Percentiles rank a stretch among this genome's conserved stretches.
Conservation (phyloP, 2,329 filamentous ascomycete species). For the Domatiomyces globalis region DNA sequence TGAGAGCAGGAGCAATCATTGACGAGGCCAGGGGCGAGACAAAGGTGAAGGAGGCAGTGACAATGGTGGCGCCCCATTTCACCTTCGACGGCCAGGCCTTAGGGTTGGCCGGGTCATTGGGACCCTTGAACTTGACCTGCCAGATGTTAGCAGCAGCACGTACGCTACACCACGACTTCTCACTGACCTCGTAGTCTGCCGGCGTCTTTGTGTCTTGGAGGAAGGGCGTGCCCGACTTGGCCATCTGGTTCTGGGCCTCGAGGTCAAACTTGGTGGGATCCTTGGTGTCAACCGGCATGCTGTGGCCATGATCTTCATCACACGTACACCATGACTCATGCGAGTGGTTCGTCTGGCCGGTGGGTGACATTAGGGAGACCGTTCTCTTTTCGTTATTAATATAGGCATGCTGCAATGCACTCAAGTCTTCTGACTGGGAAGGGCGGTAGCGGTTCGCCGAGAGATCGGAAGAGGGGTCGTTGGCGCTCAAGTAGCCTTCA, state of each 20-base stretch:
- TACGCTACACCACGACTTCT: background rate
- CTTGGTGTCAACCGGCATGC: slow-evolving; percentile 9
- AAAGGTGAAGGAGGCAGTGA: slow-evolving; percentile 46
- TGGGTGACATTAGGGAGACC: slow-evolving; percentile 10
- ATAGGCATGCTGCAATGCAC: slow-evolving; percentile 12
- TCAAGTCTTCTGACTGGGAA: slow-evolving; percentile 16
- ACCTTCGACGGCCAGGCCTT: slow-evolving; percentile 42
- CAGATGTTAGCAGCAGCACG: slow-evolving; percentile 5
- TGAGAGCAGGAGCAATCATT: slow-evolving; percentile 43
- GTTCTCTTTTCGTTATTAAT: slow-evolving; percentile 15
- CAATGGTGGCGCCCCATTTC: slow-evolving; percentile 45
- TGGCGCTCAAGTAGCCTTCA: slow-evolving; percentile 17
- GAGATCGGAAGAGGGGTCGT: slow-evolving; percentile 15
- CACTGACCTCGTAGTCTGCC: slow-evolving; percentile 37
- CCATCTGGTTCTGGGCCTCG: slow-evolving; percentile 14
- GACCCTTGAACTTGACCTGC: slow-evolving; percentile 38
- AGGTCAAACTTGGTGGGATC: slow-evolving; percentile 16
- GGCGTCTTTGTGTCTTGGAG: slow-evolving; percentile 22
- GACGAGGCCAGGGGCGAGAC: slow-evolving; percentile 51
- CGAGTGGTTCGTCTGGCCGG: slow-evolving; percentile 14
- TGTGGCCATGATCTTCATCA: slow-evolving; percentile 18
- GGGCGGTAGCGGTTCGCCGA: slow-evolving; percentile 12
- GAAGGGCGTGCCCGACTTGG: background rate
- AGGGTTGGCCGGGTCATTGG: slow-evolving; percentile 36
- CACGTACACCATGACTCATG: slow-evolving; percentile 19